Conservation (phyloP, 169 alveolate species). For the Plasmodium gonderi region DNA sequence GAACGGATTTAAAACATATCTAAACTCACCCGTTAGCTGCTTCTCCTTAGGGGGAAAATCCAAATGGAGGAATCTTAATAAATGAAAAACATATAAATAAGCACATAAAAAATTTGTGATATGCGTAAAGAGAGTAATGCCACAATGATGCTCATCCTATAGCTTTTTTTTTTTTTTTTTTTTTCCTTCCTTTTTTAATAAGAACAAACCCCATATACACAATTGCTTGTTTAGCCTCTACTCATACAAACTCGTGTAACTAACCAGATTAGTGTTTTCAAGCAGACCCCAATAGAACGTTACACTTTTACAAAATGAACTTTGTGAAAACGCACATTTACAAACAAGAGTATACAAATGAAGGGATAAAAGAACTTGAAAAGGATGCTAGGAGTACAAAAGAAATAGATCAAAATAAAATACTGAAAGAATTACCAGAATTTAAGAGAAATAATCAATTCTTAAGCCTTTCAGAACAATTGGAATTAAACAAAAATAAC, state of each 20-base stretch:
- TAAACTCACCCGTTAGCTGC: not conserved
- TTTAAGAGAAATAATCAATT: conserved; percentile 58
- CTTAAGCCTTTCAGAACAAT: conserved; percentile 57
- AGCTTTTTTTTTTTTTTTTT: no score
- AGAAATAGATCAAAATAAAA: conserved; percentile 45
- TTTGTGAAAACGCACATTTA: conserved; percentile 71
- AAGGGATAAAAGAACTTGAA: conserved; percentile 62
- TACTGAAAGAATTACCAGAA: conserved; percentile 65
- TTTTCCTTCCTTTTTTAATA: no score
- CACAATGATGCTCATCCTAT: no score
- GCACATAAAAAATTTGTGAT: no score
- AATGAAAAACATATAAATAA: no score
- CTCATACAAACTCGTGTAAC: no score
- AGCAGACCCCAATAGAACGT: no score
- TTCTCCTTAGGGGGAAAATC: conserved; percentile 5
- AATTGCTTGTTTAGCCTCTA: no score
- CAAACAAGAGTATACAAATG: conserved; percentile 58
- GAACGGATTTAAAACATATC: no score
- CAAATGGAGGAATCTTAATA: not conserved
- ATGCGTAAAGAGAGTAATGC: no score
- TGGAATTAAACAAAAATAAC: conserved; percentile 44
- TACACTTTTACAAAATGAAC: conserved; percentile 36
- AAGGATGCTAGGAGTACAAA: conserved; percentile 69
- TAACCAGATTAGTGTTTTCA: no score
- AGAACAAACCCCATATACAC: no score